Base-by-base conservation (phyloP, 257 asterid genomes). In the Primulina eburnea region DNA sequence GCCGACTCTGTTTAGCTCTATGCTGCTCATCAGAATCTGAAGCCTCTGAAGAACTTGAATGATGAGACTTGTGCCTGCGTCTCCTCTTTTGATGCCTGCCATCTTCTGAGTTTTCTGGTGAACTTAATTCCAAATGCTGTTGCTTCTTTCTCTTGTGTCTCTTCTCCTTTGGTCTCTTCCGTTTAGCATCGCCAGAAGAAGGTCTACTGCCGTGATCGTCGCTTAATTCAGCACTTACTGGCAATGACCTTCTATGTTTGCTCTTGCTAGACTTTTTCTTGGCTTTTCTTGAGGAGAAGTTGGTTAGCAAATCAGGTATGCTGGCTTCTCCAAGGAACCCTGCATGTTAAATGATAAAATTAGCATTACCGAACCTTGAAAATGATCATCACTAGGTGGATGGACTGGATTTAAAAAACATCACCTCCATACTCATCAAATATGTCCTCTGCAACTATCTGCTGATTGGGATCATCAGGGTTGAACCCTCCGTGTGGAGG, bases 351-450 rank as follows among this genome's bases (percentile, higher is more conserved):
- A 33, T 55, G 7, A 64, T 14, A 62, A 24, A 18, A 71, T 10
- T 10, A 30, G 1, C 62, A 68, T 7, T 21, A 7, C 26, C 21
- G 12, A 20, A 6, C 1, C 11, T 9, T 43, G 1, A 37, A 59
- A 1, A 18, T 7, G 2, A 33, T 55, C 38, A 14, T 7, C 38
- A 33, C 2, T 34, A 64, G 57, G 40, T 10, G 11, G 32, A 35
- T 38, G 29, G 37, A 57, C 8, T 14, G 21, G 14, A 68, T 32
- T 12, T 57, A 16, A 37, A 37, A 64, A 29, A 16, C 4, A 14
- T 64, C 60, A 93, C 99, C 99, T 93, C 99, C 99, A 71, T 93
- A 93, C 78, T 93, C 99, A 62, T 93, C 99, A 71, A 90, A 93
- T 69, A 93, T 89, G 83, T 93, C 97, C 77, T 89, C 99, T 5